Conservation (phyloP, 176 grass and related monocot genomes). For the Ampelocalamus luodianensis region DNA sequence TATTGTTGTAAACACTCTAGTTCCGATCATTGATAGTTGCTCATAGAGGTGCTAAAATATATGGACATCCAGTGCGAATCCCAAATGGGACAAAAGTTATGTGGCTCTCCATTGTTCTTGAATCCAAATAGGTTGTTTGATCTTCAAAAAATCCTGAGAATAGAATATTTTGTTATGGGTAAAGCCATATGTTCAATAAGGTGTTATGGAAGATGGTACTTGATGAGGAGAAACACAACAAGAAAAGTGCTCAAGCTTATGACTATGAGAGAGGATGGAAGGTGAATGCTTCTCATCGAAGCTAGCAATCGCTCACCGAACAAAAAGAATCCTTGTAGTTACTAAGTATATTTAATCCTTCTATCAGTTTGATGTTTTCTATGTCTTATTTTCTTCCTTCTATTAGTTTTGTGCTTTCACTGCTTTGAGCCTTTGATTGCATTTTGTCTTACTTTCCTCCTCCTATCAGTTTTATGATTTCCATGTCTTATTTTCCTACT, state of each 20-base stretch:
- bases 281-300: slow-evolving; percentile 2
- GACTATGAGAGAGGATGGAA: neutral
- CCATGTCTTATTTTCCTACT: too few species aligned
- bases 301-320: neutral
- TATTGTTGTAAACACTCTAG: too few species aligned
- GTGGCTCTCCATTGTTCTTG: neutral
- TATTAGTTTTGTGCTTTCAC: too few species aligned
- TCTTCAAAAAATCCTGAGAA: neutral
- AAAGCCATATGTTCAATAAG: neutral
- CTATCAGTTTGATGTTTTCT: neutral
- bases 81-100: slow-evolving; percentile 5
- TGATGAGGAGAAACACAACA: neutral
- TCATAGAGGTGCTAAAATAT: too few species aligned
- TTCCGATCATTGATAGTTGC: too few species aligned
- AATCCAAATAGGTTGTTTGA: neutral
- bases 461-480: too few species aligned
- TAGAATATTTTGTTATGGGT: neutral
- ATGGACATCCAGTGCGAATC: neutral
- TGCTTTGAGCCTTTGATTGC: too few species aligned
- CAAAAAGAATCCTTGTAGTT: neutral
- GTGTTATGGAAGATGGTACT: neutral
- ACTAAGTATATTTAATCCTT: too few species aligned
- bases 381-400: too few species aligned
- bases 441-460: too few species aligned
- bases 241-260: neutral